phyloP scores from a whole-genome alignment of 768 basidiomycete species.

The Trametes gibbosa region DNA sequence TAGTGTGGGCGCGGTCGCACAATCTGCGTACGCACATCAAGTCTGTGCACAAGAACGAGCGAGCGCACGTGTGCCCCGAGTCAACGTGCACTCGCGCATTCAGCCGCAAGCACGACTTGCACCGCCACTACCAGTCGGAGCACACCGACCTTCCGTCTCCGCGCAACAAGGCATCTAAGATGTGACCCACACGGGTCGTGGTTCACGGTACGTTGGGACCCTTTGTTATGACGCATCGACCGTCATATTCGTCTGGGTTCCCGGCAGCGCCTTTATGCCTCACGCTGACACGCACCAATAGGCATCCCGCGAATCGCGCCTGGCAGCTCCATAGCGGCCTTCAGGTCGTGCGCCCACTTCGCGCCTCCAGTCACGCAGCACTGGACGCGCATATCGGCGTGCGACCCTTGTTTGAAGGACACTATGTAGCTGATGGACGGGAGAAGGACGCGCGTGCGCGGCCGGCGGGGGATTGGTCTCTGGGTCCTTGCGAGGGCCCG shows the following conservation, averaged over 20 bases:
- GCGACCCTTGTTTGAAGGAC: conserved; percentile 2
- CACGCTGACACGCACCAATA: neutral
- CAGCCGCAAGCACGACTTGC: conserved; percentile 13
- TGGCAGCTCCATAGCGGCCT: conserved; percentile 3
- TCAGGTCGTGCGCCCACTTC: conserved; percentile 9
- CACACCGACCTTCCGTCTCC: conserved; percentile 15
- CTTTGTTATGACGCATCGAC: too few species aligned
- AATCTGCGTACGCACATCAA: conserved; percentile 9
- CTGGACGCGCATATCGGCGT: conserved; percentile 6
- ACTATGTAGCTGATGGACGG: conserved; percentile 13
- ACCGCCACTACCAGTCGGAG: conserved; percentile 7
- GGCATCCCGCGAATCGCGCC: conserved; percentile 6
- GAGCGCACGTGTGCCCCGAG: neutral
- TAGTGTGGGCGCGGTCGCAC: conserved; percentile 4
- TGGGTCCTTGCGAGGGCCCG: neutral
- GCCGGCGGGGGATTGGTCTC: neutral
- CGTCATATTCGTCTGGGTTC: neutral
- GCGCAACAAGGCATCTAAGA: conserved; percentile 3
- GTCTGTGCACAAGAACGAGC: neutral
- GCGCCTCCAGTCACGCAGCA: neutral
- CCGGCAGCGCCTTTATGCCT: neutral
- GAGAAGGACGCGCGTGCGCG: conserved; percentile 5
- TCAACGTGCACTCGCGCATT: neutral
- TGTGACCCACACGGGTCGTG: neutral
- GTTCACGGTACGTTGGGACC: neutral